phyloP scores from a whole-genome alignment of 2,329 filamentous ascomycete species.

The Pyrenochaeta sp. region DNA sequence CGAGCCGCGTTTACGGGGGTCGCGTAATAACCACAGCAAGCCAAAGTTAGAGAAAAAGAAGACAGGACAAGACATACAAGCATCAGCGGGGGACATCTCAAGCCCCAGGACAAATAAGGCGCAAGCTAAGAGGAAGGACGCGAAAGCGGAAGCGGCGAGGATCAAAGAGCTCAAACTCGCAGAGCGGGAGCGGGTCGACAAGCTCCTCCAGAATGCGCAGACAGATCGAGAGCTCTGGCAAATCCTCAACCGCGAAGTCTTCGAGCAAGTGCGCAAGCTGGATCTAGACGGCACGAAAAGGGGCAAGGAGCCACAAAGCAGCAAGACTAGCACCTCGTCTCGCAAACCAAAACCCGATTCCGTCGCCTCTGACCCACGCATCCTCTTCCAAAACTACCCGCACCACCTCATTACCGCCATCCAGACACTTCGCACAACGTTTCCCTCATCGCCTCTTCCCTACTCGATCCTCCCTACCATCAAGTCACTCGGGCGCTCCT shows the following conservation, averaged over 20 bases:
- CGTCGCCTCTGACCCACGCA: constrained; percentile 38
- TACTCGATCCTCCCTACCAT: constrained; percentile 72
- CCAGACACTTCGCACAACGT: constrained; percentile 65
- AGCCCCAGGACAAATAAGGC: constrained; percentile 11
- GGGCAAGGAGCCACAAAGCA: neutral
- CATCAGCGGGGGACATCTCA: constrained; percentile 4
- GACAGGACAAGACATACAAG: neutral
- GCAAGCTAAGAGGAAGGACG: constrained; percentile 11
- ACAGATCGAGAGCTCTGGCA: constrained; percentile 74
- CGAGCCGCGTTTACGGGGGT: constrained; percentile 9
- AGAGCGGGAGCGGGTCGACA: constrained; percentile 64
- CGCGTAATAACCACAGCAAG: constrained; percentile 1
- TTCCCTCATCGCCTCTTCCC: constrained; percentile 67
- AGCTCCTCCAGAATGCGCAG: constrained; percentile 62
- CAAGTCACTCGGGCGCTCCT: constrained; percentile 72
- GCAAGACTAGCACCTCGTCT: neutral
- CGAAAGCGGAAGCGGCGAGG: constrained; percentile 16
- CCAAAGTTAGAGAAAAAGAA: constrained; percentile 13
- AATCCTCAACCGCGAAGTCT: constrained; percentile 72
- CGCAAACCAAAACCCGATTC: neutral
- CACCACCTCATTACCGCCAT: constrained; percentile 67
- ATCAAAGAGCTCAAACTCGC: constrained; percentile 21
- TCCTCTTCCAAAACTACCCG: constrained; percentile 72
- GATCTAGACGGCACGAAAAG: constrained; percentile 54
- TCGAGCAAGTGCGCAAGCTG: constrained; percentile 65